Conservation (phyloP, 805 yeast genomes). For the Zygotorulaspora danielsina region DNA sequence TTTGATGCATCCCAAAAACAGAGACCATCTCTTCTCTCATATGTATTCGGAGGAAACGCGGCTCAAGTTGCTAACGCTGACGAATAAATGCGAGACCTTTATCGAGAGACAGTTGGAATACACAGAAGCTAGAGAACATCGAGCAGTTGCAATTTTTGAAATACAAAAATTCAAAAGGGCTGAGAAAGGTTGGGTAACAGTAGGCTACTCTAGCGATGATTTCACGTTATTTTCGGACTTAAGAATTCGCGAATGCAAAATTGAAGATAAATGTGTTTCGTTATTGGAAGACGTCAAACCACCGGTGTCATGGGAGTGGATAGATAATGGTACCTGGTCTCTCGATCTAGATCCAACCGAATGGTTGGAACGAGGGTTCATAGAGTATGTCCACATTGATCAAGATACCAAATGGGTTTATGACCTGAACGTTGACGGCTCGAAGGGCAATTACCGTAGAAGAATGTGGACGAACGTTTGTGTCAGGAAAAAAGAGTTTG, state of each 20-base stretch:
- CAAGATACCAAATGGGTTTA: conserved; percentile 83
- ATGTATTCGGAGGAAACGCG: conserved; percentile 65
- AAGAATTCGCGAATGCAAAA: conserved; percentile 32
- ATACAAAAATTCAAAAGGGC: conserved; percentile 50
- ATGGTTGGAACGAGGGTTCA: conserved; percentile 57
- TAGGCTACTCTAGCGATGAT: conserved; percentile 54
- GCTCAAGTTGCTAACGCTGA: conserved; percentile 43
- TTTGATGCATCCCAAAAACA: conserved; percentile 50
- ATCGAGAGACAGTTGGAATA: conserved; percentile 39
- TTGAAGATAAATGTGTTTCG: conserved; percentile 19
- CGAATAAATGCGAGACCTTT: conserved; percentile 47
- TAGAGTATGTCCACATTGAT: conserved; percentile 59
- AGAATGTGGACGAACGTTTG: conserved; percentile 60
- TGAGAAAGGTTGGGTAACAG: conserved; percentile 57
- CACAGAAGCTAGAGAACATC: conserved; percentile 42
- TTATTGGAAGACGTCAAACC: conserved; percentile 43
- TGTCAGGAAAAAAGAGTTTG: conserved; percentile 23
- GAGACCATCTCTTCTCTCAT: conserved; percentile 44
- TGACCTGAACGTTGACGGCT: conserved; percentile 43
- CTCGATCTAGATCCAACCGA: conserved; percentile 57
- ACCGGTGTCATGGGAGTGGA: conserved; percentile 58
- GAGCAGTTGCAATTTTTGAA: conserved; percentile 63
- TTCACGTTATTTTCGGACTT: conserved; percentile 47
- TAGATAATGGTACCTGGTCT: conserved; percentile 48
- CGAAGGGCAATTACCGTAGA: conserved; percentile 45